Base-by-base conservation (phyloP, 2,329 filamentous ascomycete species). In the Aspergillus melleus region DNA sequence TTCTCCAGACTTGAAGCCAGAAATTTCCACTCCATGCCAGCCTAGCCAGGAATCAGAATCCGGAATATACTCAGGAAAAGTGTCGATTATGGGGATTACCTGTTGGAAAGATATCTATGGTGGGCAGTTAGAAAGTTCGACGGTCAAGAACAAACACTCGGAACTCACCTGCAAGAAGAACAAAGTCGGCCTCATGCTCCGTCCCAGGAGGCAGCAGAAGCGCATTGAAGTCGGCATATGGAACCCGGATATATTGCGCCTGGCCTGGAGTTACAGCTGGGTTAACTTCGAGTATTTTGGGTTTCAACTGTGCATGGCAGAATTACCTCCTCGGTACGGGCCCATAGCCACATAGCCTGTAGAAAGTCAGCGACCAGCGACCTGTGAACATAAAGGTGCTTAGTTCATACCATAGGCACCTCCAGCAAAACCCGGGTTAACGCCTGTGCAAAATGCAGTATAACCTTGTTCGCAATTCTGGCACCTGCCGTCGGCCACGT, bases 161-260 rank as follows among this genome's bases (percentile, higher is more conserved):
- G 3, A 14, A 49, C 61, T 50, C 36, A 76, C 76, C 77, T 26
- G 79, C 79, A 1, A 81, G 72, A 2, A 81, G 68, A 54, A 83
- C 83, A 46, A 70, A 69, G 52, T 70, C 86, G 0, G 82, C 78
- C 68, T 89, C 87, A 51, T 87, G 77, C 61, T 88, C 84, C 16
- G 77, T 86, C 0, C 86, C 86, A 6, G 81, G 75, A 1, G 87
- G 87, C 1, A 90, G 74, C 55, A 83, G 83, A 32, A 90, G 72
- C 6, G 84, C 84, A 61, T 89, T 89, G 75, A 88, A 88, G 68
- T 89, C 87, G 1, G 87, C 87, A 59, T 85, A 89, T 0, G 87
- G 87, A 1, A 89, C 83, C 3, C 86, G 80, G 19, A 89, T 74
- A 59, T 86, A 89, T 68, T 89, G 85, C 2, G 86, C 87, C 68